Evolutionary conservation across 805 yeast genomes (phyloP).

Genomic region (Sungouiozyma ichnusensis): DNA sequence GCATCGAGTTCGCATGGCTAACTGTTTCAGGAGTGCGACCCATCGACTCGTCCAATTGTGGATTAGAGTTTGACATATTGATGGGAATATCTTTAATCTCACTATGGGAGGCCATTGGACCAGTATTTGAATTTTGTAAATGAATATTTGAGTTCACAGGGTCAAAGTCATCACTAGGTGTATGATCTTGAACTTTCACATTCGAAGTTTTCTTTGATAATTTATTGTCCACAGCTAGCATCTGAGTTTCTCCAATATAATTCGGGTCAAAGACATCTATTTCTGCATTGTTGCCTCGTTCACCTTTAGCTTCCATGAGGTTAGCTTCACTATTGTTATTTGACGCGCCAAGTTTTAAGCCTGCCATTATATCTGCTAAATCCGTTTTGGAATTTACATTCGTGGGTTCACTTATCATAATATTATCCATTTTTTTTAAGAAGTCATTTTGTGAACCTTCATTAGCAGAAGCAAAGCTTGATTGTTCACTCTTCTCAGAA

Average conservation of each 20-base stretch:
- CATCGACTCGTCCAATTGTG: not conserved
- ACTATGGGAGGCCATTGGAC: not conserved
- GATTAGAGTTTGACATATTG: not conserved
- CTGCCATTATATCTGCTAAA: not conserved
- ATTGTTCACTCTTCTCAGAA: constrained; percentile 11
- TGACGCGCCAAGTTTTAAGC: not conserved
- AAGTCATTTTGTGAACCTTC: not conserved
- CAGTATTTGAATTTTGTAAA: not conserved
- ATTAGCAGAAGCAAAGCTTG: not conserved
- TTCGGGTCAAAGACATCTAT: constrained; percentile 24
- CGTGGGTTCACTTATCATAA: not conserved
- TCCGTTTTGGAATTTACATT: not conserved
- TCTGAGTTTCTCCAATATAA: constrained; percentile 22
- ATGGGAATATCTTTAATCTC: not conserved
- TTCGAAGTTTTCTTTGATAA: not conserved
- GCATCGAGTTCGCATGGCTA: not conserved
- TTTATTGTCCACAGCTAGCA: constrained; percentile 22
- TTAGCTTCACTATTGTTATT: constrained; percentile 16
- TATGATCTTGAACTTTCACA: not conserved
- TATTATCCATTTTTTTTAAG: not conserved
- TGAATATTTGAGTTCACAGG: not conserved
- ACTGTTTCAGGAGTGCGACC: not conserved
- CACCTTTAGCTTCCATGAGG: constrained; percentile 9
- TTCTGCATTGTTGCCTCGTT: constrained; percentile 6
- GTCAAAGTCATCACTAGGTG: not conserved